Base-by-base conservation (phyloP, 2,329 filamentous ascomycete species). In the Diaporthe citrichinensis region DNA sequence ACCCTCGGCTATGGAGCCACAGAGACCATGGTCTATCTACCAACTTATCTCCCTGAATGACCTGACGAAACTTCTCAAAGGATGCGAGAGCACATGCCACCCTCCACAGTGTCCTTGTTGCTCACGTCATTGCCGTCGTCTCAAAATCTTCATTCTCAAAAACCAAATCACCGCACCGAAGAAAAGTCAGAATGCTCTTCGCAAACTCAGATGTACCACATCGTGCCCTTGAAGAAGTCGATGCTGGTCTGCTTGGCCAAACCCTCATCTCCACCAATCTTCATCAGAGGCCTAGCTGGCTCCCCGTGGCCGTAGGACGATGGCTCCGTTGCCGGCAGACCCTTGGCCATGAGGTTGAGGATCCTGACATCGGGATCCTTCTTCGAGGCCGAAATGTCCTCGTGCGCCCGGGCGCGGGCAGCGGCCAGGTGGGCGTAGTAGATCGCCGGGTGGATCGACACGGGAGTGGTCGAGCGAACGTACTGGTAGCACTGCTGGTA, bases 401-500 rank as follows among this genome's bases (percentile, higher is more conserved):
- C 92, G 78, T 99, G 97, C 4, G 92, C 88, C 72, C 92, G 92
- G 28, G 94, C 95, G 68, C 97, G 94, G 75, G 92, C 91, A 12
- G 95, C 93, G 46, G 96, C 95, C 78, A 99, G 85, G 84, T 99
- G 97, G 0, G 97, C 95, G 79, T 99, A 99, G 88, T 99, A 99
- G 0, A 98, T 93, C 0, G 97, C 95, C 0, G 97, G 97, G 78
- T 92, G 94, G 0, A 97, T 85, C 0, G 96, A 98, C 0, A 99
- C 96, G 0, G 97, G 95, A 0, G 96, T 98, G 0, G 96, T 98
- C 0, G 96, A 97, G 23, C 97, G 92, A 73, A 94, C 93, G 81
- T 98, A 99, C 74, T 98, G 95, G 84, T 98, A 99, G 59, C 94
- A 98, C 78, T 98, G 95, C 79, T 98, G 94, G 80, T 98, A 98